Percentiles rank a stretch among this genome's conserved stretches.
phyloP scores from a whole-genome alignment of 164 flowering plant species.

The Stephania cephalantha region DNA sequence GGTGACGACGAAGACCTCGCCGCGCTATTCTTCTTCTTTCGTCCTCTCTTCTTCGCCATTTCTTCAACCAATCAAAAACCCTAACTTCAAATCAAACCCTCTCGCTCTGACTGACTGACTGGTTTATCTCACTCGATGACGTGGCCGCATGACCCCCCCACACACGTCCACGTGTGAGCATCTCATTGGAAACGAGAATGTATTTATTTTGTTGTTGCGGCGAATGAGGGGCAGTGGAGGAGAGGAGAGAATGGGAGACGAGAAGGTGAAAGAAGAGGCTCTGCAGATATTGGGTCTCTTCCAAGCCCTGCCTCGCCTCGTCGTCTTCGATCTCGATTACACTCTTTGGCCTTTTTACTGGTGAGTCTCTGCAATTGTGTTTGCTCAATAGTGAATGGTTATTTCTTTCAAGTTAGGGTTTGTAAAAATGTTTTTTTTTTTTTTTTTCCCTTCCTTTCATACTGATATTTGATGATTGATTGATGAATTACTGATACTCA shows the following conservation, averaged over 20 bases:
- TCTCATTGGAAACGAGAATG: not conserved
- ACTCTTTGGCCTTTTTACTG: conserved; percentile 99
- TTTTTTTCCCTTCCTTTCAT: not conserved
- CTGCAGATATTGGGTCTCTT: conserved; percentile 63
- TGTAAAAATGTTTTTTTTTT: not conserved
- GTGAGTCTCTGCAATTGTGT: conserved; percentile 21
- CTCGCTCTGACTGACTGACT: not conserved
- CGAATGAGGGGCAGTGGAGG: not conserved
- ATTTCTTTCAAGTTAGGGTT: not conserved
- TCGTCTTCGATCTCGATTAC: conserved; percentile 98
- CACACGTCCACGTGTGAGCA: not conserved
- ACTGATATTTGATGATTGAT: not conserved
- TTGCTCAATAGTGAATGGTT: not conserved
- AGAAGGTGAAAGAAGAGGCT: conserved; percentile 75
- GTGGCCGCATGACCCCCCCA: not conserved
- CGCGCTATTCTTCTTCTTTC: too few species aligned
- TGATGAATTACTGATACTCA: not conserved
- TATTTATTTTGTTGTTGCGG: not conserved
- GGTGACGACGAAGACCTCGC: not conserved
- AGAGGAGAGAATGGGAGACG: conserved; percentile 57
- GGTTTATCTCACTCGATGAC: not conserved
- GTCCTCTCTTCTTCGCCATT: conserved; percentile 6
- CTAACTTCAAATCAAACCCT: not conserved
- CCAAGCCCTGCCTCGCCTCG: conserved; percentile 68
- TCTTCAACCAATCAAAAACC: not conserved